Base-by-base conservation (phyloP, 352 stramenopile species). In the Globisporangium alternatum region DNA sequence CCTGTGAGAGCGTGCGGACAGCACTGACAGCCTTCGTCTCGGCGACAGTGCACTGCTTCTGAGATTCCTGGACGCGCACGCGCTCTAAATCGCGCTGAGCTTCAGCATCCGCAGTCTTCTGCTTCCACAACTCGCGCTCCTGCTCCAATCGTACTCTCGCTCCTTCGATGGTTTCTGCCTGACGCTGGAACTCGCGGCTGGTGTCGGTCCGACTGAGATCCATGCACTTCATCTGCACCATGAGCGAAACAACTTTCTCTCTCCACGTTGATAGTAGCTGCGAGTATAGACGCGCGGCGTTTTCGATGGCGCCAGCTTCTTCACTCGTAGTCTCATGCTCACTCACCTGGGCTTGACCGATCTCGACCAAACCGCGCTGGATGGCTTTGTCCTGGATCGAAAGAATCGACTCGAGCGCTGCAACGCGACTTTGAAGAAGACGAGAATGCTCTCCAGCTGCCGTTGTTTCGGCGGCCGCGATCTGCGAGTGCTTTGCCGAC, bases 11-110 rank as follows among this genome's bases (percentile, higher is more conserved):
- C n/a, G 71, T 74, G 33, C 75, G 69, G 22, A 90, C 80, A 4
- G 79, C 74, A 8, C 75, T 64, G 1, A 89, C 68, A 0, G 74
- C 66, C 65, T 89, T 92, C 3, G 12, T 39, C 13, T 85, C 71
- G 0, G 79, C 74, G 9, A 64, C 54, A 2, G 67, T 41, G 48
- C 68, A 57, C 15, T 75, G 60, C 6, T 66, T 54, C 52, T 77
- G 65, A 6, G 67, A 48, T 45, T 88, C 60, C 10, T 70, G 66
- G 0, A 56, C 57, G 33, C 68, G 68, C 15, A 85, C 72, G 30
- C 73, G 65, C 45, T 87, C 74, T 51, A 89, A 41, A 60, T 91
- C 77, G 12, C 80, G 78, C 56, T 90, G 80, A n/a, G 84, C 81
- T 44, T 80, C 61, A n/a, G 71, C 68, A 66, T 93, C 84, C 10